Evolutionary conservation across 1,284 basidiomycete genomes (phyloP).

Genomic region (Tilletia caries): DNA sequence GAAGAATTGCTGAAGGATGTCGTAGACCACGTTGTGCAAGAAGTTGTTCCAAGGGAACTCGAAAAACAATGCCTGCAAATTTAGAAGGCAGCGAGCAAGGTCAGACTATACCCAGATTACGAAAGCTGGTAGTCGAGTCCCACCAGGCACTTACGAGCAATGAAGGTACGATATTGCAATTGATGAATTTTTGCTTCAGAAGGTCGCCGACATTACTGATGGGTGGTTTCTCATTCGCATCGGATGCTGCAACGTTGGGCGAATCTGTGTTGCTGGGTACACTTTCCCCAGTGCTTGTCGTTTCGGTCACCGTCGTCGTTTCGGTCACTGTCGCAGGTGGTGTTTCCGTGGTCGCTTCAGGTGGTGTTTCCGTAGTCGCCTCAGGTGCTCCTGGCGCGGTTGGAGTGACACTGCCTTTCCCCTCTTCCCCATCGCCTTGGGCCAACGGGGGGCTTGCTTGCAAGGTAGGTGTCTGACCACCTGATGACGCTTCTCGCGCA

Average conservation of each 20-base stretch:
- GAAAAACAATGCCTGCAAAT: slow-evolving; percentile 67
- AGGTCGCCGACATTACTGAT: slow-evolving; percentile 44
- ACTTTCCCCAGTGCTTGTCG: slow-evolving; percentile 13
- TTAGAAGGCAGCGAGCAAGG: not conserved
- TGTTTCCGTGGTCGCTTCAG: slow-evolving; percentile 18
- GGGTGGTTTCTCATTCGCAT: slow-evolving; percentile 16
- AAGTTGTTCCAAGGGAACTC: slow-evolving; percentile 98
- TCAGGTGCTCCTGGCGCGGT: not conserved
- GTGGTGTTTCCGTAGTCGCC: slow-evolving; percentile 19
- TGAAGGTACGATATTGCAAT: slow-evolving; percentile 45
- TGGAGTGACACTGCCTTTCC: slow-evolving; percentile 21
- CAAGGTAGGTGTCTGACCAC: not conserved
- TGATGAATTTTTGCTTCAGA: slow-evolving; percentile 47
- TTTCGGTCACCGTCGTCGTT: slow-evolving; percentile 20
- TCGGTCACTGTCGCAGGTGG: too few relatives aligned
- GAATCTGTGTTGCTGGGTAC: not conserved
- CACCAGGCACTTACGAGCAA: slow-evolving; percentile 22
- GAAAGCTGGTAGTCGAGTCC: too few relatives aligned
- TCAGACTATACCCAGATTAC: not conserved
- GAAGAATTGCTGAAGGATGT: slow-evolving; percentile 90
- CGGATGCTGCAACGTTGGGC: not conserved
- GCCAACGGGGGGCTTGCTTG: not conserved
- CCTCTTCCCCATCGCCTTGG: slow-evolving; percentile 25
- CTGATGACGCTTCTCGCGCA: slow-evolving; percentile 36
- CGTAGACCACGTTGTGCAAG: slow-evolving; percentile 93